Base-by-base conservation (phyloP, 306 rosid genomes). In the Trichosanthes cucumerina region DNA sequence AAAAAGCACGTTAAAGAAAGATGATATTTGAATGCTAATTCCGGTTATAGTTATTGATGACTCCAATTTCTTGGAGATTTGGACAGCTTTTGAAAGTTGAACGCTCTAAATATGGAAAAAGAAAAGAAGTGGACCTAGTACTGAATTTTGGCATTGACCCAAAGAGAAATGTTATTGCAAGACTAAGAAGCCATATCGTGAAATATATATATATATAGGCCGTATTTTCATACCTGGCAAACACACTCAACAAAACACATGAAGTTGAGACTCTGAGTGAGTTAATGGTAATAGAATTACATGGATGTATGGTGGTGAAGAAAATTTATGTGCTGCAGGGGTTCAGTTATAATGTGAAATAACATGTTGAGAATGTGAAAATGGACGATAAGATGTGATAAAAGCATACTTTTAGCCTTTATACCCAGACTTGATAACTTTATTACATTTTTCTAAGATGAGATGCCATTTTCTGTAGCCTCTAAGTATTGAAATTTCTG, bases 401-500 rank as follows among this genome's bases (percentile, higher is more conserved):
- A n/a, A 47, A 70, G 11, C 41, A 72, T 8, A 4, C 46, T 8
- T 49, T 50, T 70, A 24, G 14, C 24, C 43, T 74, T 31, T 19
- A 19, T 52, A 74, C 28, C 63, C 6, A 50, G 31, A 10, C 63
- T 19, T 33, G 15, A 9, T 31, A 74, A 28, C 31, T 49, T 4
- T 52, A 74, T 28, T 74, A 16, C 63, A 28, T 50, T 52, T 74
- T 18, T 46, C 19, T 49, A 33, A 74, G 47, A 52, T 28, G 15
- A 72, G 77, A 52, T 74, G 47, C 31, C 47, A 52, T 50, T 49
- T 73, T 19, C 47, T 10, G 1, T 72, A 26, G 13, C 62, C 8
- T 77, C 78, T 65, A 78, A 90, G 47, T 47, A 39, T 81, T 28
- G 76, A 78, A 74, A 57, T 84, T 73, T 78, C 83, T 88, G 86